Conservation (phyloP, 225 moss, liverwort and hornwort genomes). For the Neckera pumila region DNA sequence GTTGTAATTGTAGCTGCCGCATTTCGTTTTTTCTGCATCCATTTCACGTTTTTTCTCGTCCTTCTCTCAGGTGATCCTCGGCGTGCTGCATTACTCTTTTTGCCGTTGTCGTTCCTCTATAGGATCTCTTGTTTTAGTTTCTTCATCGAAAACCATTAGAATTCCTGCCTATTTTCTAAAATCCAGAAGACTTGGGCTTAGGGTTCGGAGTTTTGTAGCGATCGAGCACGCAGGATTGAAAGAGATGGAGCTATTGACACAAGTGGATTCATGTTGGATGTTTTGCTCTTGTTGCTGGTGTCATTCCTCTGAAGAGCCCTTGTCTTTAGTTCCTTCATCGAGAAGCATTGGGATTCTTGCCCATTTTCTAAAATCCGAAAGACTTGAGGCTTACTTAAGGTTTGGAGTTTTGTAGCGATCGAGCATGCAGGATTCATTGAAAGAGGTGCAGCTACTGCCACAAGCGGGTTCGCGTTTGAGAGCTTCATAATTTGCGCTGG, state of each 20-base stretch:
- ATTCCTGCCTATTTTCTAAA: not conserved
- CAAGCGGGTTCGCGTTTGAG: not conserved
- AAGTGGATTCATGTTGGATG: not conserved
- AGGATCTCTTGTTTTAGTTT: not conserved
- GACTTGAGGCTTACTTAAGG: not conserved
- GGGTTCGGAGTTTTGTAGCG: slow-evolving; percentile 2
- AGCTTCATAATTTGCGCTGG: not conserved
- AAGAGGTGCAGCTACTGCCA: not conserved
- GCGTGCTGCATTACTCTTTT: not conserved
- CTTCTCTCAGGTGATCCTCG: not conserved
- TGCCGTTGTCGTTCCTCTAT: not conserved
- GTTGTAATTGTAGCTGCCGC: not conserved
- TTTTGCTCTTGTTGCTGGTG: not conserved
- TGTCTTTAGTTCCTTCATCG: not conserved
- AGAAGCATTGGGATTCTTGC: not conserved
- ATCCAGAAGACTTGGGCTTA: not conserved
- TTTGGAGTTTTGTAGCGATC: not conserved
- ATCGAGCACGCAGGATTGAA: not conserved
- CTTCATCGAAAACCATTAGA: not conserved
- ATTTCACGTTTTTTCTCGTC: not conserved
- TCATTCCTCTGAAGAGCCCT: not conserved
- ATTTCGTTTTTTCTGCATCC: not conserved
- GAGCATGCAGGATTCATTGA: not conserved
- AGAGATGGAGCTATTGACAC: not conserved
- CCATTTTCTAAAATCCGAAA: too few species aligned